These are phyloP conservation scores for Torulaspora pretoriensis DNA, from an alignment of 1,139 yeast species.

Conservation along the genomic window DNA sequence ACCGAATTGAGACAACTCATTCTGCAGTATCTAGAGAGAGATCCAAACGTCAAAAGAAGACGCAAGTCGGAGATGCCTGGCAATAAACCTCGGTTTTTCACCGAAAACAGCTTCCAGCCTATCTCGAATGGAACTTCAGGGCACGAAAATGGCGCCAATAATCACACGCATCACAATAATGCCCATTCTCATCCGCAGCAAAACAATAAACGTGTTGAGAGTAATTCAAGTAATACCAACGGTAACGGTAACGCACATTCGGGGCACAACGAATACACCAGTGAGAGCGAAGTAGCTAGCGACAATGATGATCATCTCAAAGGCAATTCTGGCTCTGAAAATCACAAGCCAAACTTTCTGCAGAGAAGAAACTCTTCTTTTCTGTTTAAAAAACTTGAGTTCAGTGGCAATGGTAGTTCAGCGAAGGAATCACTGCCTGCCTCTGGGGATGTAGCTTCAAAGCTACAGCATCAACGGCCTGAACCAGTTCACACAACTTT, in stretches of 20 bases:
- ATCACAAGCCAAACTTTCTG: conserved; percentile 1
- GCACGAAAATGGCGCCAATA: conserved; percentile 18
- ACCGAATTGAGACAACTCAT: conserved; percentile 62
- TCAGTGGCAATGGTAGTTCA: not conserved
- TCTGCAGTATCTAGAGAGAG: conserved; percentile 43
- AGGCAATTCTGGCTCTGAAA: conserved; percentile 1
- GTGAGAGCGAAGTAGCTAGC: conserved; percentile 3
- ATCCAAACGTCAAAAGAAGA: conserved; percentile 30
- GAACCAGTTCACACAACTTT: conserved; percentile 23
- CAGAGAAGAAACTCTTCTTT: conserved; percentile 11
- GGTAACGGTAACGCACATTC: conserved; percentile 5
- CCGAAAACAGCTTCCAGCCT: conserved; percentile 34
- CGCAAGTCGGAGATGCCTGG: conserved; percentile 45
- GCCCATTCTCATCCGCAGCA: conserved; percentile 8
- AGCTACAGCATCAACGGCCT: not conserved
- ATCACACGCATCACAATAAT: conserved; percentile 9
- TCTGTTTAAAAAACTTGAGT: conserved; percentile 7
- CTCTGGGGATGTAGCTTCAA: not conserved
- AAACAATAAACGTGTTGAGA: not conserved
- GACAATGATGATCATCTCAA: conserved; percentile 4
- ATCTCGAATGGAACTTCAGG: not conserved
- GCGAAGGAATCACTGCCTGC: conserved; percentile 3
- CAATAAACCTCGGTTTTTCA: conserved; percentile 44
- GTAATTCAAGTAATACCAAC: conserved; percentile 6
- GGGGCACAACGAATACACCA: conserved; percentile 4